Evolutionary conservation across 768 basidiomycete genomes (phyloP), one percentile per base, ranked within the genome.

Genomic region (Tephrocybe sp.): DNA sequence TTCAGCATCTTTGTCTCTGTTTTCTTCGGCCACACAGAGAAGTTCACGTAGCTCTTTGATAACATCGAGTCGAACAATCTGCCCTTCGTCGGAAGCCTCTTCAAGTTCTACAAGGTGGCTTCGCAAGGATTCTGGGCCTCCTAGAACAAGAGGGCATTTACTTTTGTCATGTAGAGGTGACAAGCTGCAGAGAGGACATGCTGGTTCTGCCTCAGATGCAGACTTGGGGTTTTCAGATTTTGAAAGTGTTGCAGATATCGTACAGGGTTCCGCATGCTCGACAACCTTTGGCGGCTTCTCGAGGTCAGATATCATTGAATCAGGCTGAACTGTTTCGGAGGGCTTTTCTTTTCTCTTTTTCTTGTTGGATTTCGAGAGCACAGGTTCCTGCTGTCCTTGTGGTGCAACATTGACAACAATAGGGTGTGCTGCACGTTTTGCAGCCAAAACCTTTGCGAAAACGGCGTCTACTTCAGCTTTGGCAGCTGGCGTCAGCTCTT

Each of bases 151-250:
- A 5, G 79, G 78, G 60, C 84, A 85, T 39, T 62, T 62, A 44
- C 70, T 69, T n/a, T 73, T 75, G 46, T 71, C 65, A 54, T 85
- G 84, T 34, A 69, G 66, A 6, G 78, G 74, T 4, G 56, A 54
- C 39, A 62, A 62, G 16, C 67, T 63, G 62, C 83, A 85, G 17
- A 80, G 65, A 35, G 74, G 75, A 53, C 83, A 80, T 8, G 52
- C 30, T 45, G 41, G 26, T 20, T 8, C 26, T 34, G 39, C n/a
- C 39, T 34, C 34, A n/a, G 26, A 16, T 20, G 40, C 19, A 32
- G 19, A 30, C 19, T 31, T 22, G 17, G 42, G 17, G 19, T 19
- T 35, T 4, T 16, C 16, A 17, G 22, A 35, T 4, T 26, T 26
- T 7, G 26, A 26, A 26, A 26, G 26, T n/a, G 5, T 23, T 42